A percentile compares a stretch with the other conserved stretches of the same genome.
These are phyloP conservation scores for Panus rudis DNA, from an alignment of 768 basidiomycete species.

Conservation along the genomic window DNA sequence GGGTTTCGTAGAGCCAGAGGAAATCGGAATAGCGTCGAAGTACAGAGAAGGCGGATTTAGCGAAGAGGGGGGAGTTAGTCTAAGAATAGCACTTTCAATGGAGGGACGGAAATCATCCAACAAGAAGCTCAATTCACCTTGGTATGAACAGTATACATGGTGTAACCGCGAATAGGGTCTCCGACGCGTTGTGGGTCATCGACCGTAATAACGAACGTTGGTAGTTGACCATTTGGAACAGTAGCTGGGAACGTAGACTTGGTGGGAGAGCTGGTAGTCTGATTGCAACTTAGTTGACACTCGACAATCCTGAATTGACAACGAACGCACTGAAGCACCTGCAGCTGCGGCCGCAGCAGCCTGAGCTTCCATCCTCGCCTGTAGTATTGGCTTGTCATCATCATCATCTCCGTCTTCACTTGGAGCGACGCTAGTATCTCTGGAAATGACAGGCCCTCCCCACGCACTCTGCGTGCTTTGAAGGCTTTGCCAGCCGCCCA, in stretches of 20 bases:
- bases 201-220: slow-evolving; percentile 82
- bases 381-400: slow-evolving; percentile 21
- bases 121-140: slow-evolving; percentile 34
- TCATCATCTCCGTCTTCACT: slow-evolving; percentile 26
- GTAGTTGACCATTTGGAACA: slow-evolving; percentile 45
- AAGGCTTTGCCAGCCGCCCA: slow-evolving; percentile 43
- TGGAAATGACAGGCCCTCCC: too few relatives aligned
- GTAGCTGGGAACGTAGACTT: slow-evolving; percentile 16
- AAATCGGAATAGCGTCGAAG: slow-evolving; percentile 98
- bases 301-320: too few relatives aligned
- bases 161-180: slow-evolving; percentile 90
- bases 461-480: slow-evolving; percentile 17
- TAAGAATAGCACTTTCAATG: slow-evolving; percentile 18
- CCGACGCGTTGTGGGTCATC: slow-evolving; percentile 96
- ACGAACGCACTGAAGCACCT: neutral
- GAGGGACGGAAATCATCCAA: neutral
- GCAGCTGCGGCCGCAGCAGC: slow-evolving; percentile 4
- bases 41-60: slow-evolving; percentile 83
- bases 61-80: slow-evolving; percentile 83
- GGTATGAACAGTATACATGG: slow-evolving; percentile 95
- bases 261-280: neutral
- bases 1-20: slow-evolving; percentile 89
- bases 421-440: slow-evolving; percentile 9
- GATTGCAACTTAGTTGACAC: neutral
- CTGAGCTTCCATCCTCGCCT: slow-evolving; percentile 14